Evolutionary conservation across 2,329 filamentous ascomycete genomes (phyloP), one percentile per base, ranked within the genome.

Genomic region (Aspergillus sp.): DNA sequence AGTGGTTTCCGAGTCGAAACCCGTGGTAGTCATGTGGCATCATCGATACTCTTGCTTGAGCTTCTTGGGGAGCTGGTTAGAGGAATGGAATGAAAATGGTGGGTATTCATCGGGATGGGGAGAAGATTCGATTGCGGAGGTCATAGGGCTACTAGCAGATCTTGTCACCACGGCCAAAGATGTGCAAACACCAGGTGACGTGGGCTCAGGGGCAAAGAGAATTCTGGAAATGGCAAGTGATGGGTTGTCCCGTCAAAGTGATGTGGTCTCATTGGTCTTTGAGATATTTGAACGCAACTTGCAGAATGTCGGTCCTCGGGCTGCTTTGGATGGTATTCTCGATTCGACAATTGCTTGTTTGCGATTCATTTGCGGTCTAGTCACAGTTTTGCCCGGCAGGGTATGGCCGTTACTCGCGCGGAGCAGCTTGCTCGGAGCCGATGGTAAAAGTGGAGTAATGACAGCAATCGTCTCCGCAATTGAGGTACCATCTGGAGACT

Each of bases 371-470:
- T 80, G 86, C 56, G 82, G 85, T 2, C 72, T 94, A 15, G 68
- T 93, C 22, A 76, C 78, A 7, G 58, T 86, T n/a, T 81, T 85
- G 45, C 91, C 93, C 0, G 86, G 86, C 48, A 79, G 90, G 50
- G 83, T 95, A 5, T 97, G 93, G 90, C 90, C 91, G 3, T 88
- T 91, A 64, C 78, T 98, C 59, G 82, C 85, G 3, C 83, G 88
- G 49, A 94, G 88, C 64, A 82, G 84, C 53, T 74, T 98, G 15
- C 75, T 98, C 41, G 86, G 86, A 56, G 80, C 83, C 5, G 84
- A 89, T 55, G 84, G 87, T 7, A 84, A 84, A 53, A 84, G 84
- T 12, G 88, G 89, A 9, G 84, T 86, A 51, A 77, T 98, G 51
- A 81, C 84, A 35, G 82, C 82, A 44, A 83, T 97, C 45, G 80